These are phyloP conservation scores for Mycena rebaudengoi DNA, from an alignment of 768 basidiomycete species.

Conservation along the genomic window DNA sequence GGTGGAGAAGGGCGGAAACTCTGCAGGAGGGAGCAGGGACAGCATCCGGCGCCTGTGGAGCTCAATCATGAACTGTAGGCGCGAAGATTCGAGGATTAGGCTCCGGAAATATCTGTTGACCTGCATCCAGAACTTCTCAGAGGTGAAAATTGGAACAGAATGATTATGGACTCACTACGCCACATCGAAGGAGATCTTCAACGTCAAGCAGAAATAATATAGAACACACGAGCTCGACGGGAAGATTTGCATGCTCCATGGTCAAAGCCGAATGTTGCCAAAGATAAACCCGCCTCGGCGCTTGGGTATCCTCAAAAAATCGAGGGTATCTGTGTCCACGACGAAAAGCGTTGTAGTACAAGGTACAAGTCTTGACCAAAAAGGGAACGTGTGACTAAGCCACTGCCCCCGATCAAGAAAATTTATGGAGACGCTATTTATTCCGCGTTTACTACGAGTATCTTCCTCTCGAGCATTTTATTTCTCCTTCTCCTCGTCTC, in stretches of 20 bases:
- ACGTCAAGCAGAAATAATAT: conserved; percentile 9
- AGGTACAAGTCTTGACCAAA: too few relatives aligned
- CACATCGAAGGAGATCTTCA: conserved; percentile 11
- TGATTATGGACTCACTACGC: conserved; percentile 3
- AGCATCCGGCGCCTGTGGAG: conserved; percentile 56
- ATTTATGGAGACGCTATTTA: too few relatives aligned
- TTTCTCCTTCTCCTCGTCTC: not conserved
- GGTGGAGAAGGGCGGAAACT: conserved; percentile 44
- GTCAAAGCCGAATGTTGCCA: too few relatives aligned
- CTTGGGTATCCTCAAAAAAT: too few relatives aligned
- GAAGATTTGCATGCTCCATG: conserved; percentile 19
- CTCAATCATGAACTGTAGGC: conserved; percentile 58
- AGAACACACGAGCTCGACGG: conserved; percentile 18
- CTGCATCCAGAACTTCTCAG: conserved; percentile 34
- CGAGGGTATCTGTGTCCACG: too few relatives aligned
- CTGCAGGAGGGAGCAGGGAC: conserved; percentile 41
- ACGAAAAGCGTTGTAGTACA: too few relatives aligned
- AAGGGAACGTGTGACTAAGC: too few relatives aligned
- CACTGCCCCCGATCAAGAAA: too few relatives aligned
- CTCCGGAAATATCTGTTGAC: conserved; percentile 47
- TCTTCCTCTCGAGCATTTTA: too few relatives aligned
- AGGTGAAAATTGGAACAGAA: not conserved
- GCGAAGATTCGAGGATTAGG: conserved; percentile 52
- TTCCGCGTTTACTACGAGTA: too few relatives aligned
- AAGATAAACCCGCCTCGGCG: too few relatives aligned